phyloP scores from a whole-genome alignment of 768 basidiomycete species.

The Psilocybe cubensis region DNA sequence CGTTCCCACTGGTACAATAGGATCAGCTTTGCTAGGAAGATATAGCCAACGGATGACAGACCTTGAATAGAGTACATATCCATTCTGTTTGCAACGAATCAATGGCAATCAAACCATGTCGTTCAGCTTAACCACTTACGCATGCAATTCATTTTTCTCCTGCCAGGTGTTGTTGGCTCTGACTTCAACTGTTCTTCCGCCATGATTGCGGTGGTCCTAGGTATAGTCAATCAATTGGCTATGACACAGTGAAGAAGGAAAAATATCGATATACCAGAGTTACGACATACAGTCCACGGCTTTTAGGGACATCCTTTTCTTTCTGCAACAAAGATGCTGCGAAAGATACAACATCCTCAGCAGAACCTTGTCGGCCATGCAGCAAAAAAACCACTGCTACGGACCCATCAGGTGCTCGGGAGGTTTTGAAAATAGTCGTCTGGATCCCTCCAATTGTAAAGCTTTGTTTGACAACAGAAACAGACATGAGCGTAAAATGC shows the following conservation, averaged over 20 bases:
- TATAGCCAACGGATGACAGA: conserved; percentile 19
- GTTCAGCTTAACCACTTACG: conserved; percentile 31
- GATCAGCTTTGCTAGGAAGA: not conserved
- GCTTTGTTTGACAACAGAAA: conserved; percentile 22
- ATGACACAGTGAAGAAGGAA: not conserved
- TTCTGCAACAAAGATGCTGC: conserved; percentile 29
- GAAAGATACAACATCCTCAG: conserved; percentile 28
- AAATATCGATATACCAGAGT: conserved; percentile 36
- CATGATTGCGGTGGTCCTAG: conserved; percentile 54
- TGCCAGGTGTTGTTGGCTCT: conserved; percentile 41
- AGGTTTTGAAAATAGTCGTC: conserved; percentile 35
- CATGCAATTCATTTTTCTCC: conserved; percentile 41
- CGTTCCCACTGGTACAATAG: conserved; percentile 51
- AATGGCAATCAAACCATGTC: not conserved
- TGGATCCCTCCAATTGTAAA: conserved; percentile 41
- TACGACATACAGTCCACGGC: conserved; percentile 33
- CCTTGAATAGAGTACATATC: conserved; percentile 55
- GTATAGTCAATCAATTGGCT: not conserved
- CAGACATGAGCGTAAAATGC: not conserved
- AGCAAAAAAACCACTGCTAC: conserved; percentile 44
- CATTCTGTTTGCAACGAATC: conserved; percentile 26
- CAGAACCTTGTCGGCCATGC: conserved; percentile 42
- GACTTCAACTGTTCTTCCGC: conserved; percentile 34
- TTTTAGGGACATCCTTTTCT: conserved; percentile 9
- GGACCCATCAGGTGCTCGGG: conserved; percentile 19